phyloP scores from a whole-genome alignment of 192 early-diverging fungal species.

The Coemansia sp. region DNA sequence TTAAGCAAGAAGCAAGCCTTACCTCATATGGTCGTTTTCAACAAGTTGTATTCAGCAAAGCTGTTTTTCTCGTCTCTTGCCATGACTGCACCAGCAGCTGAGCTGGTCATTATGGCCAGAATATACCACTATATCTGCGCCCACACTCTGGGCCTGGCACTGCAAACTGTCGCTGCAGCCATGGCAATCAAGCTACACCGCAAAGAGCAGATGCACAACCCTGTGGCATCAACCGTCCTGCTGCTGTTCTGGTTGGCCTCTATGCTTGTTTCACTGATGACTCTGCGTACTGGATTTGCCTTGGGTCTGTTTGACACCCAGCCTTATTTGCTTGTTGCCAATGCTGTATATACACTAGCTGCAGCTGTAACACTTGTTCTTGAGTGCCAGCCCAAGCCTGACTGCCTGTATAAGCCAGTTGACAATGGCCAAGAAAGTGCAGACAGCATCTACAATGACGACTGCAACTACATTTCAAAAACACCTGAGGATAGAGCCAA shows the following conservation, averaged over 20 bases:
- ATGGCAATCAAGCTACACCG: conserved; percentile 21
- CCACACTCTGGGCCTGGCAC: conserved; percentile 10
- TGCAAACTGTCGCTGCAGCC: conserved; percentile 23
- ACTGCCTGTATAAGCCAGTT: conserved; percentile 13
- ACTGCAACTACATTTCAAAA: background rate
- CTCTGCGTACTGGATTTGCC: conserved; percentile 19
- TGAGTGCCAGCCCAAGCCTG: conserved; percentile 31
- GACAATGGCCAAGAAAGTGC: conserved; percentile 15
- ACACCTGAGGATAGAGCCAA: conserved; percentile 4
- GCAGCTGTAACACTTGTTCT: conserved; percentile 15
- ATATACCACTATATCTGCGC: background rate
- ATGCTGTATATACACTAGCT: conserved; percentile 8
- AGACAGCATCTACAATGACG: too few species aligned
- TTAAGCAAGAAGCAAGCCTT: background rate
- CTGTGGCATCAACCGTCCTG: conserved; percentile 20
- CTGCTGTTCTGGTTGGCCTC: conserved; percentile 46
- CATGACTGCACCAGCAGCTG: conserved; percentile 17
- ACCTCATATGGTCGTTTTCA: background rate
- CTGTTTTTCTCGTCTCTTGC: background rate
- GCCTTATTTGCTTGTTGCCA: conserved; percentile 5
- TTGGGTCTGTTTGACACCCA: background rate
- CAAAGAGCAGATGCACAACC: conserved; percentile 26
- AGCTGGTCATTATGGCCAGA: conserved; percentile 7
- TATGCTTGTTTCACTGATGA: conserved; percentile 15
- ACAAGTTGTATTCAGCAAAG: conserved; percentile 10